These are phyloP conservation scores for Puccinia horiana DNA, from an alignment of 1,284 basidiomycete genomes.

Conservation along the genomic window DNA sequence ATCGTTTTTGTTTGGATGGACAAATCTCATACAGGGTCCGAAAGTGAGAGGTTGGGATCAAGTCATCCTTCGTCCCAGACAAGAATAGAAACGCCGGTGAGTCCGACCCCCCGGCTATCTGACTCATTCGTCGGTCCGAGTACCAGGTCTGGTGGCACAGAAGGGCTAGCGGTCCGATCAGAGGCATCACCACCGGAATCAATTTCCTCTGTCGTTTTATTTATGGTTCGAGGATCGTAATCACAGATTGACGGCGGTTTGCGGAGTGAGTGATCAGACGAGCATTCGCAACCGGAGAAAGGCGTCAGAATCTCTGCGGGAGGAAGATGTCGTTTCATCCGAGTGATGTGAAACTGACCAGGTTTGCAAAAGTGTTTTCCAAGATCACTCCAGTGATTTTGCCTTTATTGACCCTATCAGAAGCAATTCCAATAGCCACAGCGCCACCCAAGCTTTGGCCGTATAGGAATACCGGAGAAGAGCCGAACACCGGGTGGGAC, in stretches of 20 bases:
- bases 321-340: not conserved
- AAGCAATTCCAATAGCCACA: constrained; percentile 31
- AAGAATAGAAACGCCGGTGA: constrained; percentile 37
- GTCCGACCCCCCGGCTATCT: not conserved
- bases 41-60: constrained; percentile 41
- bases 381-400: constrained; percentile 40
- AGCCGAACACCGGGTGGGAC: not conserved
- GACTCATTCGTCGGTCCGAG: constrained; percentile 33
- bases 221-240: too few species aligned
- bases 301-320: not conserved
- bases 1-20: constrained; percentile 23
- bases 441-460: constrained; percentile 49
- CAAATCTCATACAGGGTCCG: constrained; percentile 32
- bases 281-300: not conserved
- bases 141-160: constrained; percentile 49
- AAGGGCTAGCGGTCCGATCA: constrained; percentile 36
- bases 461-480: constrained; percentile 23
- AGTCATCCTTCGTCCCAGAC: constrained; percentile 38
- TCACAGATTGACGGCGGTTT: too few species aligned
- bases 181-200: constrained; percentile 45
- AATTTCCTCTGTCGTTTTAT: constrained; percentile 24
- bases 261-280: too few species aligned
- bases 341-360: constrained; percentile 10
- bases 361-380: constrained; percentile 46
- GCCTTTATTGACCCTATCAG: not conserved